Evolutionary conservation across 164 flowering plant genomes (phyloP), one percentile per base, ranked within the genome.

Genomic region (Umbellularia californica): DNA sequence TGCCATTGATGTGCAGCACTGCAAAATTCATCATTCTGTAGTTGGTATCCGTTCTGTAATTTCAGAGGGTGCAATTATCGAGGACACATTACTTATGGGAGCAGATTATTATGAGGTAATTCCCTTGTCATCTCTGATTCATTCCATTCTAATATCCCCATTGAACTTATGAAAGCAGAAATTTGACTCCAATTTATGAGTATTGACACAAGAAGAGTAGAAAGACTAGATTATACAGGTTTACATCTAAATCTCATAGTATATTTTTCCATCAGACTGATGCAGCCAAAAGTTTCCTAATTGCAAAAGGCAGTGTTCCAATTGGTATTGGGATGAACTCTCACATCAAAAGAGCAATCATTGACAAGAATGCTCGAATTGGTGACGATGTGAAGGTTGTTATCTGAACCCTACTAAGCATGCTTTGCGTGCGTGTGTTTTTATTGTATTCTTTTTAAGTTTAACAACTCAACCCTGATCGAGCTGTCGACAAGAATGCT

Each of bases 341-440:
- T 78, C 97, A 93, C 85, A 89, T 93, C 78, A 95, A 90, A 80
- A 89, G 95, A 83, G 97, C 99, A 41, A 95, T 93, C n/a, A 93
- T 95, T 73, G 98, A 95, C 91, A 95, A 95, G 80, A 95, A 93
- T 81, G 99, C 99, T 62, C 88, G 99, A 23, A 90, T 95, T 33
- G 98, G 99, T 22, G 95, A 90, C 17, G 79, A 90, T 79, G 99
- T 93, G 70, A 90, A 93, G 98, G 98, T 93, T 24, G 33, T 58
- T 4, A 28, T 67, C 60, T 20, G 13, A 55, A 55, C 60, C 13
- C 60, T 55, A 14, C 60, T 20, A 55, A 55, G 5, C 60, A 55
- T 15, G 5, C 17, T 20, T 20, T 55, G n/a, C 19, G 47, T 41
- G 47, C 2, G 20, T 55, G 5, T 55, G 5, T 55, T 14, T 17